A percentile compares a stretch with the other conserved stretches of the same genome.
These are phyloP conservation scores for Ophiostoma angusticollis DNA, from an alignment of 2,329 filamentous ascomycete genomes.

Conservation along the genomic window DNA sequence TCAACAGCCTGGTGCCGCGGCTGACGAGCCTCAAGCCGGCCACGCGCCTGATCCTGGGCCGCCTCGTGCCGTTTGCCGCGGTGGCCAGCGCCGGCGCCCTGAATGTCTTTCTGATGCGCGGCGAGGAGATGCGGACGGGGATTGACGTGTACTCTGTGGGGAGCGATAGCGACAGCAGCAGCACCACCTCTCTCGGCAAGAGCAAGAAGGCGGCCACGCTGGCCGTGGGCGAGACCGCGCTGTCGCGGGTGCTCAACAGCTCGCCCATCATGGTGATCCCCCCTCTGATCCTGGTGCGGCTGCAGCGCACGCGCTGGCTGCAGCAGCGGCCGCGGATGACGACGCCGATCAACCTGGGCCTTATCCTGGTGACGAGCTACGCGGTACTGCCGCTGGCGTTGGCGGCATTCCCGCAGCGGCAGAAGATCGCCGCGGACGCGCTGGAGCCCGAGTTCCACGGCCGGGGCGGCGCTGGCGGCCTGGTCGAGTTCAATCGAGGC, in stretches of 20 bases:
- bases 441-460: constrained; percentile 82
- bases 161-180: background rate
- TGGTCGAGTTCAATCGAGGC: constrained; percentile 94
- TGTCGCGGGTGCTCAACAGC: constrained; percentile 83
- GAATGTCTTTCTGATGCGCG: constrained; percentile 96
- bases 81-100: constrained; percentile 83
- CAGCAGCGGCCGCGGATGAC: constrained; percentile 63
- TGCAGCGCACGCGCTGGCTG: constrained; percentile 78
- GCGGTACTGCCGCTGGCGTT: constrained; percentile 82
- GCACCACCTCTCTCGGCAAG: constrained; percentile 60
- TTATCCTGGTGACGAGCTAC: constrained; percentile 79
- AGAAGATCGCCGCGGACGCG: constrained; percentile 61
- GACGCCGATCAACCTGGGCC: constrained; percentile 68
- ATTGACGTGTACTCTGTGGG: constrained; percentile 81
- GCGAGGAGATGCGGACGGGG: constrained; percentile 83
- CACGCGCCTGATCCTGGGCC: constrained; percentile 61
- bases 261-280: constrained; percentile 96
- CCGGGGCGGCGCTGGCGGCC: constrained; percentile 61
- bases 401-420: constrained; percentile 82
- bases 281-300: constrained; percentile 67
- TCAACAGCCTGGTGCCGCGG: constrained; percentile 80
- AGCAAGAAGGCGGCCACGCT: constrained; percentile 77
- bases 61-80: constrained; percentile 92
- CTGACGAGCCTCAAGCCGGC: constrained; percentile 63
- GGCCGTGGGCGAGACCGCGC: constrained; percentile 84